phyloP scores from a whole-genome alignment of 768 basidiomycete genomes.

The Pleurotus giganteus region DNA sequence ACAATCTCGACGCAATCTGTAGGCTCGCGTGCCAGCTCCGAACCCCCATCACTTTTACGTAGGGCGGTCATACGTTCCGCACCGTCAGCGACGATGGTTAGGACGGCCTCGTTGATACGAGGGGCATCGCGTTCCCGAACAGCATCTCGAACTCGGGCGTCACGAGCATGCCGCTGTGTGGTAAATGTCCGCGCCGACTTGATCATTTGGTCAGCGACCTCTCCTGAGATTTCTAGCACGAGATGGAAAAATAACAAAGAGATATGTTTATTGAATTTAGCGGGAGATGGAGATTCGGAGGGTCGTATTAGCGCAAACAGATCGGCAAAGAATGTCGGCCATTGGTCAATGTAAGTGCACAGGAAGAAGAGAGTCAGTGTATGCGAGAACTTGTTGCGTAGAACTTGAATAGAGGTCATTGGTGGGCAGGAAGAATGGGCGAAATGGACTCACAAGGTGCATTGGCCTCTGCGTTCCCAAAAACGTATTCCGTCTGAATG shows the following conservation, averaged over 20 bases:
- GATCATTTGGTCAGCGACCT: slow-evolving; percentile 94
- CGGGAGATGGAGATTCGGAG: slow-evolving; percentile 50
- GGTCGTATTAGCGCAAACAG: slow-evolving; percentile 72
- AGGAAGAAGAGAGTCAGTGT: slow-evolving; percentile 88
- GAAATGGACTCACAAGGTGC: slow-evolving; percentile 66
- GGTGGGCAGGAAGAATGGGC: slow-evolving; percentile 5
- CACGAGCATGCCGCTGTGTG: slow-evolving; percentile 70
- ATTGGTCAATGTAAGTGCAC: slow-evolving; percentile 80
- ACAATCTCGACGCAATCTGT: slow-evolving; percentile 72
- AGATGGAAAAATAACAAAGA: slow-evolving; percentile 89
- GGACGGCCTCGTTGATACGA: slow-evolving; percentile 80
- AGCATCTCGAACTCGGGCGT: slow-evolving; percentile 83
- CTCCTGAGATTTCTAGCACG: slow-evolving; percentile 91
- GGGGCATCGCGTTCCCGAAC: slow-evolving; percentile 89
- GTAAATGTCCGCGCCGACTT: slow-evolving; percentile 81
- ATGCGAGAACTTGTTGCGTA: slow-evolving; percentile 95
- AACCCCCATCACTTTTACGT: slow-evolving; percentile 42
- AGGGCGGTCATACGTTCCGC: slow-evolving; percentile 54
- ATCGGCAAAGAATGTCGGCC: slow-evolving; percentile 83
- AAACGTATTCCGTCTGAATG: slow-evolving; percentile 85
- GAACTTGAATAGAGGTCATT: slow-evolving; percentile 44
- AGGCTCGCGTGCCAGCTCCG: slow-evolving; percentile 48
- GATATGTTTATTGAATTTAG: slow-evolving; percentile 74
- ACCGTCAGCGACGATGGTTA: slow-evolving; percentile 77
- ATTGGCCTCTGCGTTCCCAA: slow-evolving; percentile 78